These are phyloP conservation scores for Gloeopeniophorella convolvens DNA, from an alignment of 768 basidiomycete genomes.

Conservation along the genomic window DNA sequence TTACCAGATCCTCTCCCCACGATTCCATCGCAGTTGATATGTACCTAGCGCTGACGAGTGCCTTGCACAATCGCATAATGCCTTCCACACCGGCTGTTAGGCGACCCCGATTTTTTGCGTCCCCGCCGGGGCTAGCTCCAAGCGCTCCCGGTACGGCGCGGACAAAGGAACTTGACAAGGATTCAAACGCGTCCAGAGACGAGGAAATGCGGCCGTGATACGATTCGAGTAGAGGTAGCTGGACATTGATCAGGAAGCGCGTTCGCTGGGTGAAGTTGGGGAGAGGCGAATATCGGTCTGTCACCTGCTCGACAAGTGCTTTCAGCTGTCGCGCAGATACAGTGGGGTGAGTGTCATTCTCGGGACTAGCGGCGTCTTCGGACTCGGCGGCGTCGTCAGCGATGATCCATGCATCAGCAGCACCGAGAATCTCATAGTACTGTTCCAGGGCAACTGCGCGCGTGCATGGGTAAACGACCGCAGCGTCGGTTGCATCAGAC, in stretches of 20 bases:
- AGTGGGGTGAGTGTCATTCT: conserved; percentile 56
- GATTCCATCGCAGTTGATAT: conserved; percentile 58
- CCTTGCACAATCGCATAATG: conserved; percentile 77
- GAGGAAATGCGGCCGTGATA: conserved; percentile 75
- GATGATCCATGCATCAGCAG: conserved; percentile 82
- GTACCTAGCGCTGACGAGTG: conserved; percentile 73
- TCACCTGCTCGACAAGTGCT: conserved; percentile 85
- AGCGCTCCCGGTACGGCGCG: conserved; percentile 92
- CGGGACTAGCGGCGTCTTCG: conserved; percentile 3
- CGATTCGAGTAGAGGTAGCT: conserved; percentile 74
- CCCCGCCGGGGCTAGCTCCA: conserved; percentile 38
- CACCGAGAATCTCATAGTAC: conserved; percentile 76
- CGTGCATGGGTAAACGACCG: not conserved
- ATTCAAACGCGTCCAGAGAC: conserved; percentile 92
- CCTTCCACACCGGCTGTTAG: conserved; percentile 83
- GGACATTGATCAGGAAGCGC: conserved; percentile 78
- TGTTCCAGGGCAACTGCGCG: conserved; percentile 76
- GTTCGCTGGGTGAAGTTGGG: conserved; percentile 72
- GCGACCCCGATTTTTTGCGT: conserved; percentile 37
- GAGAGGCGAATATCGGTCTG: conserved; percentile 88
- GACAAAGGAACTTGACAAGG: conserved; percentile 78
- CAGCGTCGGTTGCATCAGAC: not conserved
- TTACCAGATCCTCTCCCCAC: conserved; percentile 90
- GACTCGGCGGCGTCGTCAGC: conserved; percentile 52
- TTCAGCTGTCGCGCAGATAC: conserved; percentile 79